A percentile compares a stretch with the other conserved stretches of the same genome.
These are phyloP conservation scores for Wallemia ichthyophaga DNA, from an alignment of 1,284 basidiomycete genomes.

Conservation along the genomic window DNA sequence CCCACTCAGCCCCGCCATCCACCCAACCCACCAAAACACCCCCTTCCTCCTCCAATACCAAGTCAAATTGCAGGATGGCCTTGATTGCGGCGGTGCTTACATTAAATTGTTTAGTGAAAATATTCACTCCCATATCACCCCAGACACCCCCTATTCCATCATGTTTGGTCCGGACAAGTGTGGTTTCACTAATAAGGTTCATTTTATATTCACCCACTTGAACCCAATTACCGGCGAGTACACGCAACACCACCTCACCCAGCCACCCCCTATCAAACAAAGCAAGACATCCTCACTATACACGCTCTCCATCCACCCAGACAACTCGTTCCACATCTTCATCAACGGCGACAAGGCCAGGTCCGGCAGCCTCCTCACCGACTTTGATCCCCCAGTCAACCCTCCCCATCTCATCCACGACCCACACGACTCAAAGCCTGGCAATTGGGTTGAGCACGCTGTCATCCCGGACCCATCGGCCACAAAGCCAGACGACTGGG, in stretches of 20 bases:
- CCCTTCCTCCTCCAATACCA: conserved; percentile 95
- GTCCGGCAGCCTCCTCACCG: conserved; percentile 61
- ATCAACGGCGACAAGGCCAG: conserved; percentile 63
- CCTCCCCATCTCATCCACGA: conserved; percentile 54
- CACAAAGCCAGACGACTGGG: conserved; percentile 79
- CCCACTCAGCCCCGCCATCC: conserved; percentile 49
- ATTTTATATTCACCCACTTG: conserved; percentile 12
- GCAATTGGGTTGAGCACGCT: conserved; percentile 70
- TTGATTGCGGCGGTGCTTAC: conserved; percentile 97
- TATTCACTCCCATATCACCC: conserved; percentile 42
- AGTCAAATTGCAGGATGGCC: conserved; percentile 96
- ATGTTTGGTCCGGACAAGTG: conserved; percentile 17
- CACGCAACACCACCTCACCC: conserved; percentile 85
- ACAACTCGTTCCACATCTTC: conserved; percentile 77
- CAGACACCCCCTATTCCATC: conserved; percentile 88
- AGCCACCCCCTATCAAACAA: conserved; percentile 53
- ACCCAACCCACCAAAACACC: conserved; percentile 28
- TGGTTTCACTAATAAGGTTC: conserved; percentile 19
- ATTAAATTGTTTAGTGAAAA: conserved; percentile 53
- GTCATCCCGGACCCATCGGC: conserved; percentile 62
- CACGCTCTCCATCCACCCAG: conserved; percentile 68
- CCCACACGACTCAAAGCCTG: conserved; percentile 65
- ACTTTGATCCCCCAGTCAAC: conserved; percentile 87
- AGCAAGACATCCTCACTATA: conserved; percentile 71
- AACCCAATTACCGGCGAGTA: conserved; percentile 65